These are phyloP conservation scores for Dichomitus squalens DNA, from an alignment of 1,284 basidiomycete species.

Conservation along the genomic window DNA sequence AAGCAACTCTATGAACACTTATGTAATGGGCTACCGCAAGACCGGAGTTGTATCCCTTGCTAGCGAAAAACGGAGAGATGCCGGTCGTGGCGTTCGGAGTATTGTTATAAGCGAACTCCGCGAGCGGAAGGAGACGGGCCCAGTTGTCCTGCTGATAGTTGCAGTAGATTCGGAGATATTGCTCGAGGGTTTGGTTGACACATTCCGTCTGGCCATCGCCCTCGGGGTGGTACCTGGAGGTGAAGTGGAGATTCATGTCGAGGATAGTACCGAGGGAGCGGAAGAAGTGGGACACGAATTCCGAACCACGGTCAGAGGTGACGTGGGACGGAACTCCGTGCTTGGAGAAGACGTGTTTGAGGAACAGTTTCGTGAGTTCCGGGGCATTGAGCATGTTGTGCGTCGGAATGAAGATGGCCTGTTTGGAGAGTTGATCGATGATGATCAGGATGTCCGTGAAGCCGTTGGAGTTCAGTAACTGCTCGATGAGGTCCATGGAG, in stretches of 20 bases:
- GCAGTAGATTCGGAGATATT: conserved; percentile 32
- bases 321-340: conserved; percentile 33
- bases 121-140: conserved; percentile 19
- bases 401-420: conserved; percentile 22
- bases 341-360: conserved; percentile 32
- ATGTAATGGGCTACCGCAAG: too few relatives aligned
- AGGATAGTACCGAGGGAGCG: conserved; percentile 18
- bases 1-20: too few relatives aligned
- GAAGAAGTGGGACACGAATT: conserved; percentile 28
- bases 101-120: conserved; percentile 13
- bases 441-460: conserved; percentile 8
- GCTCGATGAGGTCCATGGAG: conserved; percentile 15
- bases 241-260: conserved; percentile 6
- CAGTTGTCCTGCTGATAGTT: conserved; percentile 43
- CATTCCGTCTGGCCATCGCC: conserved; percentile 36
- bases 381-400: conserved; percentile 33
- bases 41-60: background rate
- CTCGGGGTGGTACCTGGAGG: conserved; percentile 7
- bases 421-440: conserved; percentile 2
- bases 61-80: background rate
- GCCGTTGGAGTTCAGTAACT: background rate
- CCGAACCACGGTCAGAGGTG: conserved; percentile 31
- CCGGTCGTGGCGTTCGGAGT: background rate
- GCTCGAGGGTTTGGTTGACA: conserved; percentile 38
- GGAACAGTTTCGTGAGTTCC: conserved; percentile 33